phyloP scores from a whole-genome alignment of 2,329 filamentous ascomycete species.

The Pezicula radicicola region DNA sequence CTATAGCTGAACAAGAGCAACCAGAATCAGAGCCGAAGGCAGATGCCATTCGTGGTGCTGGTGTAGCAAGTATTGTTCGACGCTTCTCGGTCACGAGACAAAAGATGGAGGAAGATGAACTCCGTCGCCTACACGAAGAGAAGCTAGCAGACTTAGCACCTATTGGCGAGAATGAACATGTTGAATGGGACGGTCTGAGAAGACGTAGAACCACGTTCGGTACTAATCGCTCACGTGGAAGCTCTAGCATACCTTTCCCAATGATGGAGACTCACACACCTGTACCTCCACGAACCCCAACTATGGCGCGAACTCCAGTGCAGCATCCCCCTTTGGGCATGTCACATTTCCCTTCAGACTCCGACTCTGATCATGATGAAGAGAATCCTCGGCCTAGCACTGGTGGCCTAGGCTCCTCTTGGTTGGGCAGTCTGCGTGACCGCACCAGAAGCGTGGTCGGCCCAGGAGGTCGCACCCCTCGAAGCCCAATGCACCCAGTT shows the following conservation, averaged over 20 bases:
- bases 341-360: slow-evolving; percentile 73
- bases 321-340: slow-evolving; percentile 80
- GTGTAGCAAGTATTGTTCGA: slow-evolving; percentile 73
- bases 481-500: slow-evolving; percentile 58
- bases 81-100: slow-evolving; percentile 73
- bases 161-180: slow-evolving; percentile 72
- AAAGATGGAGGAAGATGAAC: slow-evolving; percentile 77
- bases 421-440: slow-evolving; percentile 53
- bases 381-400: slow-evolving; percentile 42
- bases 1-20: slow-evolving; percentile 91
- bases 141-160: slow-evolving; percentile 70
- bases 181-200: slow-evolving; percentile 88
- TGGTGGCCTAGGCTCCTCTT: slow-evolving; percentile 48
- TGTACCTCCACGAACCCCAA: slow-evolving; percentile 10
- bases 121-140: slow-evolving; percentile 75
- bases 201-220: slow-evolving; percentile 59
- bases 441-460: slow-evolving; percentile 34
- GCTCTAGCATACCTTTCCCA: slow-evolving; percentile 26
- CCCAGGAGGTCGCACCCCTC: slow-evolving; percentile 21
- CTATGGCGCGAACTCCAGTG: slow-evolving; percentile 24
- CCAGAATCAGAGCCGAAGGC: slow-evolving; percentile 96
- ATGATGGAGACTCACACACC: slow-evolving; percentile 23
- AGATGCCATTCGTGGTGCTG: slow-evolving; percentile 85
- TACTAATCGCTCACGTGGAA: slow-evolving; percentile 25
- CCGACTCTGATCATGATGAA: slow-evolving; percentile 55